phyloP scores from a whole-genome alignment of 805 yeast genomes.

The Sugiyamaella americana region DNA sequence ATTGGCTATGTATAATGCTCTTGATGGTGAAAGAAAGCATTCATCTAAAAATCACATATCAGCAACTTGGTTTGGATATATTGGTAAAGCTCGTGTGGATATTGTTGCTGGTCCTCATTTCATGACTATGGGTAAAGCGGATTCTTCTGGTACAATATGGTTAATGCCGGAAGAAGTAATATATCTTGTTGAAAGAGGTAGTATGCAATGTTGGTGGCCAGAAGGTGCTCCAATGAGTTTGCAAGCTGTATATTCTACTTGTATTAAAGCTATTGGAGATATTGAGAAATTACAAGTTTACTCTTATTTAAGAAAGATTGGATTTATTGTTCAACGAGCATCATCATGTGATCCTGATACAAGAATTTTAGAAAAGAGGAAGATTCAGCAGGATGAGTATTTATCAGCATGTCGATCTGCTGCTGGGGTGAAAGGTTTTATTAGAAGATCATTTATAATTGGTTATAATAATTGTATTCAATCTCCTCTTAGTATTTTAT shows the following conservation, averaged over 20 bases:
- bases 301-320: conserved; percentile 67
- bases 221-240: conserved; percentile 45
- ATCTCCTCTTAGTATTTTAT: conserved; percentile 2
- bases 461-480: not conserved
- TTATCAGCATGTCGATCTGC: not conserved
- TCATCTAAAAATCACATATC: conserved; percentile 43
- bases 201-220: conserved; percentile 35
- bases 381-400: not conserved
- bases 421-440: not conserved
- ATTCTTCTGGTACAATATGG: conserved; percentile 43
- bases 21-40: conserved; percentile 35
- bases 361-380: not conserved
- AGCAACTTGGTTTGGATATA: conserved; percentile 42
- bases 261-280: conserved; percentile 38
- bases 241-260: conserved; percentile 55
- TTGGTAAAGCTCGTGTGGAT: conserved; percentile 35
- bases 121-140: conserved; percentile 63
- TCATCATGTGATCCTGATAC: conserved; percentile 5
- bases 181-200: conserved; percentile 78
- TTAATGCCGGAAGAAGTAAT: conserved; percentile 63
- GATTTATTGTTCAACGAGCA: conserved; percentile 54
- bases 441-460: not conserved
- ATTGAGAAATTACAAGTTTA: conserved; percentile 60
- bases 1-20: conserved; percentile 66
- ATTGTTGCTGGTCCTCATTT: conserved; percentile 68